Base-by-base conservation (phyloP, 2,329 filamentous ascomycete species). In the Xylariaceae sp. region DNA sequence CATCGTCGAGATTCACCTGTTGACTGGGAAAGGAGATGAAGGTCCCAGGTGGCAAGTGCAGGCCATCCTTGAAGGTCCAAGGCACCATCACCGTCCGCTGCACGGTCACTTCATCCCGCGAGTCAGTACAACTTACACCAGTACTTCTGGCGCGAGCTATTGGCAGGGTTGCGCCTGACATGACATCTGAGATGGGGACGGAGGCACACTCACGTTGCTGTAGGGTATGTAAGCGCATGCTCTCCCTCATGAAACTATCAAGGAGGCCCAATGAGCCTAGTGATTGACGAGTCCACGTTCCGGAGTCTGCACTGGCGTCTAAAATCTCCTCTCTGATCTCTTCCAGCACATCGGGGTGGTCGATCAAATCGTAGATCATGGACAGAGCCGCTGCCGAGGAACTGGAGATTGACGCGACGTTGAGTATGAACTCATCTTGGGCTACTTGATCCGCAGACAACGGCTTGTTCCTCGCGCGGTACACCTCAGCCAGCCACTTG, bases 211-310 rank as follows among this genome's bases (percentile, higher is more conserved):
- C 18, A 40, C 33, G 8, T 24, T 42, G 37, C 21, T 38, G 31
- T 14, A 45, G n/a, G 10, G 35, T 19, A 29, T 39, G 18, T 21
- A 40, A 7, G 16, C 43, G 34, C 31, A 29, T 27, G 24, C 34
- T 47, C 31, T 47, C 44, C 19, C 42, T 45, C 42, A 45, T 45
- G 37, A 47, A 45, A 14, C 42, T 43, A 26, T 47, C 40, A n/a
- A 47, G 26, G 13, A 32, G 27, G 17, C 26, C 36, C 19, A 45
- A 32, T 10, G 16, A 13, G 2, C 19, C 36, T 9, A 45, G 26
- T 5, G 19, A 25, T 10, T 35, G 32, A 5, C 32, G 28, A 5
- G 40, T 45, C 43, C 43, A 41, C 7, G 22, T 23, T 2, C 29
- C 29, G 14, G 31, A 27, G 7, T 34, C 21, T n/a, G 21, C 29